Evolutionary conservation across 148 eudicot species (phyloP), one percentile per base, ranked within the genome.

Genomic region (Oxyria digyna): DNA sequence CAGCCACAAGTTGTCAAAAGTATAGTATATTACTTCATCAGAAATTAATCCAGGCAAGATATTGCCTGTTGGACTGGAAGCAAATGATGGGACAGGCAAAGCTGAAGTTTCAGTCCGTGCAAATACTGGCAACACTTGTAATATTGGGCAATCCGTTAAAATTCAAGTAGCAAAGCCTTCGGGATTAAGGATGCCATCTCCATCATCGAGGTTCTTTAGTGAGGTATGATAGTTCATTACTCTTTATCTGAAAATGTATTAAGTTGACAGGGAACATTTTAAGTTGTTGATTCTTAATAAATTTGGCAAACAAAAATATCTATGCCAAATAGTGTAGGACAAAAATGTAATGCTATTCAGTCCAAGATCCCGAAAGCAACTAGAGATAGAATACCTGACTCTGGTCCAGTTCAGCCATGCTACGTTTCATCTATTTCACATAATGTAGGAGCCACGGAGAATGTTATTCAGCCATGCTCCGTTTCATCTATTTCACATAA

Each of bases 101-200:
- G 48, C 50, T 71, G 75, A 42, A 71, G 68, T 52, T 70, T 50
- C 75, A 26, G 64, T 74, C 48, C 68, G 75, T 59, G 62, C 21
- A 73, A 73, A 55, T 20, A 67, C 72, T 75, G 63, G 54, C 6
- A 49, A 40, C 59, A 65, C 63, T 33, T 79, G 46, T 42, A 40
- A 57, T 38, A n/a, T n/a, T n/a, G n/a, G n/a, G n/a, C n/a, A n/a
- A n/a, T n/a, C n/a, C n/a, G n/a, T n/a, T n/a, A n/a, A n/a, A n/a
- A n/a, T n/a, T n/a, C n/a, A n/a, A n/a, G n/a, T n/a, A n/a, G n/a
- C n/a, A n/a, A n/a, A n/a, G n/a, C n/a, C n/a, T n/a, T n/a, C n/a
- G n/a, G n/a, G n/a, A n/a, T n/a, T n/a, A n/a, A n/a, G n/a, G n/a
- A 88, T 84, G 96, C 97, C 97, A 57, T 88, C 99, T 10, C 99